A percentile compares a stretch with the other conserved stretches of the same genome.
phyloP scores from a whole-genome alignment of 768 basidiomycete species.

The Mycena albidolilacea region DNA sequence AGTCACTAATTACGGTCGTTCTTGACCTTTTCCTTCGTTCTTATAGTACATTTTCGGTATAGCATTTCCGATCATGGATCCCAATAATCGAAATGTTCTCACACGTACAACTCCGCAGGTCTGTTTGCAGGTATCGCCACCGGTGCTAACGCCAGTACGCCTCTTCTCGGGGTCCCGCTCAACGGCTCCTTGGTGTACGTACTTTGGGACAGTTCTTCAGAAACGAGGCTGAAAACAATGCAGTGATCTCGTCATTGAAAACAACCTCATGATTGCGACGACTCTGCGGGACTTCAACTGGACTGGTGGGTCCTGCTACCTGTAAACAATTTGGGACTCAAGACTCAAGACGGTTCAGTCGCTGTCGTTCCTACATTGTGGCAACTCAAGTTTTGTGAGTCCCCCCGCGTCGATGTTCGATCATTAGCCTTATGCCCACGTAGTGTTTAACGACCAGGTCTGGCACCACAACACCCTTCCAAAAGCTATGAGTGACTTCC shows the following conservation, averaged over 20 bases:
- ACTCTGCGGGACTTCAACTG: slow-evolving; percentile 18
- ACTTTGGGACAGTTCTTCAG: background rate
- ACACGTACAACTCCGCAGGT: background rate
- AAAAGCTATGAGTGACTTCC: background rate
- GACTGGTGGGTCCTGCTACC: background rate
- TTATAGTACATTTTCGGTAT: slow-evolving; percentile 6
- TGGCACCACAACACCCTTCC: too few species aligned
- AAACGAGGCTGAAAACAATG: background rate
- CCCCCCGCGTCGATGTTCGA: background rate
- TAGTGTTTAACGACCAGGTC: slow-evolving; percentile 14
- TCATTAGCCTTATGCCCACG: background rate
- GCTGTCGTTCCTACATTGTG: background rate
- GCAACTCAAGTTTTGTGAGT: slow-evolving; percentile 11
- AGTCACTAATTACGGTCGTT: background rate
- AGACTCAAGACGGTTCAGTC: background rate
- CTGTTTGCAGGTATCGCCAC: slow-evolving; percentile 6
- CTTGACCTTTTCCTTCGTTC: background rate
- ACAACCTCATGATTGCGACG: background rate
- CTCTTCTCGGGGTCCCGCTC: slow-evolving; percentile 4
- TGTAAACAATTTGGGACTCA: background rate
- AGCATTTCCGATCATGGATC: background rate
- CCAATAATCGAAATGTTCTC: background rate
- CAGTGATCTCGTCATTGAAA: slow-evolving; percentile 10
- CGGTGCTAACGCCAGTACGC: slow-evolving; percentile 11
- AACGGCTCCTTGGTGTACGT: slow-evolving; percentile 6